phyloP scores from a whole-genome alignment of 176 grass and related monocot genomes.

The Rhynchospora pubera region DNA sequence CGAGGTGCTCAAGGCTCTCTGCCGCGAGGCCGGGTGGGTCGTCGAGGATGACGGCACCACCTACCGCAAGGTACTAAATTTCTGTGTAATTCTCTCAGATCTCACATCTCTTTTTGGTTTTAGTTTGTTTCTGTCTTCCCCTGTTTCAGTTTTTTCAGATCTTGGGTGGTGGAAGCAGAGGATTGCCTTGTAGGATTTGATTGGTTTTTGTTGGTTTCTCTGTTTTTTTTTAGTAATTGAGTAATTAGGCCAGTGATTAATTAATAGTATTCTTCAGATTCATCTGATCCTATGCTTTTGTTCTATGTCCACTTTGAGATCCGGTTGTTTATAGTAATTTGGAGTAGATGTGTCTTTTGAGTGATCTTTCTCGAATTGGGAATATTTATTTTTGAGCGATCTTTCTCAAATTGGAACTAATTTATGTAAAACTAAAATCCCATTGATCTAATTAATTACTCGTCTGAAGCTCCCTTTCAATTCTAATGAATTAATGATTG shows the following conservation, averaged over 20 bases:
- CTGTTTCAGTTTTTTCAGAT: neutral
- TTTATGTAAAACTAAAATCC: neutral
- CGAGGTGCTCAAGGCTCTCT: conserved; percentile 95
- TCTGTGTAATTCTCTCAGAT: neutral
- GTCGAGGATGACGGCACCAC: conserved; percentile 96
- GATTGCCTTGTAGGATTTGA: neutral
- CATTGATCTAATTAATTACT: neutral
- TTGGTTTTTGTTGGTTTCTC: neutral
- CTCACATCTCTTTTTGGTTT: neutral
- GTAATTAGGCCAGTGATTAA: neutral
- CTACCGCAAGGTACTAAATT: conserved; percentile 54
- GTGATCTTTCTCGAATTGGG: conserved; percentile 17
- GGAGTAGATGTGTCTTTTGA: neutral
- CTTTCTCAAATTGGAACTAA: neutral
- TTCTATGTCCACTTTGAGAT: neutral
- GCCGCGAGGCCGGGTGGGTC: conserved; percentile 81
- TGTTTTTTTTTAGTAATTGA: neutral
- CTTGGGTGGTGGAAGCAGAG: neutral
- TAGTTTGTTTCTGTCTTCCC: neutral
- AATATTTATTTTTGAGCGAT: neutral
- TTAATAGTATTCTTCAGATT: neutral
- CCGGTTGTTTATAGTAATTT: neutral
- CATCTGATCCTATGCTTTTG: neutral
- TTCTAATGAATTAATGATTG: neutral
- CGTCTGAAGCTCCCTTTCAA: neutral